These are phyloP conservation scores for Apium graveolens DNA, from an alignment of 129 eudicot genomes.

Conservation along the genomic window DNA sequence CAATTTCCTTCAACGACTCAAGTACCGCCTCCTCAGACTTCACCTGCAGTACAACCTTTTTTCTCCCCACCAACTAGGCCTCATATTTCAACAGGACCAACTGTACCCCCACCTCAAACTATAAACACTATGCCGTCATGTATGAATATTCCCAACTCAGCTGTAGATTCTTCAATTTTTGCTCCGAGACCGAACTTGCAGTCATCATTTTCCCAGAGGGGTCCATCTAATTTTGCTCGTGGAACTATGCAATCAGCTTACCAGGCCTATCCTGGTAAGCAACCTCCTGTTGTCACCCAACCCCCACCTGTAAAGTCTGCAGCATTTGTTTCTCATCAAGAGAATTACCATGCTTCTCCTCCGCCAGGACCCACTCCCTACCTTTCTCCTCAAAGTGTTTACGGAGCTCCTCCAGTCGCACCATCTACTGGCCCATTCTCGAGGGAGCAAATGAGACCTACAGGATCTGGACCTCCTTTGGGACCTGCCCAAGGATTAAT, in stretches of 20 bases:
- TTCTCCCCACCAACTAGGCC: constrained; percentile 47
- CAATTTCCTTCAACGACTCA: constrained; percentile 49
- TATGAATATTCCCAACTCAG: constrained; percentile 24
- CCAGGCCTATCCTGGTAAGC: constrained; percentile 55
- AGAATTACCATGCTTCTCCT: constrained; percentile 48
- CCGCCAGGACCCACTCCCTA: constrained; percentile 41
- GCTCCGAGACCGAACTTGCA: constrained; percentile 43
- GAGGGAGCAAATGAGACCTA: constrained; percentile 41
- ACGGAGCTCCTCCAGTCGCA: constrained; percentile 44
- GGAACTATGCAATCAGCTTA: constrained; percentile 35
- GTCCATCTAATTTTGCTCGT: constrained; percentile 44
- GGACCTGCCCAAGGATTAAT: constrained; percentile 49
- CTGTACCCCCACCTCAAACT: constrained; percentile 65
- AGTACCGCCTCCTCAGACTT: constrained; percentile 34
- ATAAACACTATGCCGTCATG: constrained; percentile 33
- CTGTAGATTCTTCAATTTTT: constrained; percentile 30
- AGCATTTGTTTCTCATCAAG: constrained; percentile 36
- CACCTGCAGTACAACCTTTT: constrained; percentile 40
- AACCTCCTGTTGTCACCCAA: constrained; percentile 33
- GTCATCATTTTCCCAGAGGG: constrained; percentile 38
- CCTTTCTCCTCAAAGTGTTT: constrained; percentile 49
- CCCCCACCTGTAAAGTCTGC: constrained; percentile 42
- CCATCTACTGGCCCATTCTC: constrained; percentile 41
- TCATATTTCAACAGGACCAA: constrained; percentile 53
- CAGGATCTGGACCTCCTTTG: constrained; percentile 63